Percentiles rank a stretch among this genome's conserved stretches.
These are phyloP conservation scores for Rhodotorula kratochvilovae DNA, from an alignment of 768 basidiomycete species.

Conservation along the genomic window DNA sequence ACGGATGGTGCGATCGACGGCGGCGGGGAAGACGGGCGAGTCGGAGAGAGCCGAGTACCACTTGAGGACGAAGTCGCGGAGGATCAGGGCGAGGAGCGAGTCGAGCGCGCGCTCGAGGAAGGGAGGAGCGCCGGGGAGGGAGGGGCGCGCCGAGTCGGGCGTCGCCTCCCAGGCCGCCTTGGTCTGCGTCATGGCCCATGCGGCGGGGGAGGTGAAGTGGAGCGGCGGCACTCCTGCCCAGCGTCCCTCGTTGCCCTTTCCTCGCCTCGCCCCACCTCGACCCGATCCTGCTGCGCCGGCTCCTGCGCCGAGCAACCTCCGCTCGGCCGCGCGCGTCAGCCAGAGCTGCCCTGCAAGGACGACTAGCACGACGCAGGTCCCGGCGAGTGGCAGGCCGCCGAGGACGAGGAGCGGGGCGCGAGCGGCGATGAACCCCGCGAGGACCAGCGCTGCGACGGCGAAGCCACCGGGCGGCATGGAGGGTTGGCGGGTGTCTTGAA, in stretches of 20 bases:
- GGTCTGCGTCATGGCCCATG: conserved; percentile 35
- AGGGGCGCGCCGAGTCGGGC: background rate
- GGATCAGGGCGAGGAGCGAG: conserved; percentile 54
- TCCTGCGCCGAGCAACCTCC: background rate
- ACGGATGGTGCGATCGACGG: conserved; percentile 72
- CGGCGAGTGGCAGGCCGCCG: background rate
- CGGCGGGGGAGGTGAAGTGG: conserved; percentile 32
- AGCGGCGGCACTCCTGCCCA: conserved; percentile 12
- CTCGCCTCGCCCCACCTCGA: background rate
- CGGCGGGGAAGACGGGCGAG: conserved; percentile 80
- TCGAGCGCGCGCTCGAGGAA: conserved; percentile 17
- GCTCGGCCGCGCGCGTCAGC: background rate
- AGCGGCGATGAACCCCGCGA: background rate
- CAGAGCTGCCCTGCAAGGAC: background rate
- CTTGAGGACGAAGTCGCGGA: conserved; percentile 76
- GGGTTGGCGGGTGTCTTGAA: background rate
- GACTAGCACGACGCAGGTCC: background rate
- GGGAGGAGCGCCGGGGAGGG: conserved; percentile 20
- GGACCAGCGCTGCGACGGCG: background rate
- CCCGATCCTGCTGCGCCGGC: background rate
- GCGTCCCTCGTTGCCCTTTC: background rate
- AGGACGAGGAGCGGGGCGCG: background rate
- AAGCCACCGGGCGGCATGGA: background rate
- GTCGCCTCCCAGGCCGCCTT: conserved; percentile 30
- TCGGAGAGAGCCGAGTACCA: conserved; percentile 87